These are phyloP conservation scores for Solanum etuberosum DNA, from an alignment of 257 asterid genomes.

Conservation along the genomic window DNA sequence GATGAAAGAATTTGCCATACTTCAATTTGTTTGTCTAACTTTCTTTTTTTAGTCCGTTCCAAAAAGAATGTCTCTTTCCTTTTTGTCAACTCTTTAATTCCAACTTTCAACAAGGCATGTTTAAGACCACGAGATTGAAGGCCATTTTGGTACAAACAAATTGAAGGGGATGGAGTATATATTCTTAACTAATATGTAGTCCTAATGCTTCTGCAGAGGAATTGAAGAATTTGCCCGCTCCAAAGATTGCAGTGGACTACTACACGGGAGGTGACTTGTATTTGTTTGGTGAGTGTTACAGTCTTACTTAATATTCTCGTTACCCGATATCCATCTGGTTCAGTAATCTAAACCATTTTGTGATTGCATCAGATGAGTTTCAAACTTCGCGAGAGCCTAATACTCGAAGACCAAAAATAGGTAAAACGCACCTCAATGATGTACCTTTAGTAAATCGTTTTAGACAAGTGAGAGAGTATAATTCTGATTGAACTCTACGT, in stretches of 20 bases:
- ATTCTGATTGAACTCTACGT: background rate
- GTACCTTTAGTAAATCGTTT: background rate
- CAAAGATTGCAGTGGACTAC: conserved; percentile 69
- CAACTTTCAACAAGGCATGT: background rate
- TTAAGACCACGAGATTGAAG: background rate
- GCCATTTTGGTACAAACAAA: background rate
- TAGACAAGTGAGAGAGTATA: background rate
- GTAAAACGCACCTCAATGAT: conserved; percentile 14
- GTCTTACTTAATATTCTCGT: background rate
- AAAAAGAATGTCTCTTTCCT: background rate
- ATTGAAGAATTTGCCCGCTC: conserved; percentile 60
- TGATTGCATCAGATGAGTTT: conserved; percentile 59
- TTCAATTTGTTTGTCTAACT: background rate
- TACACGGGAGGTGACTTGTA: conserved; percentile 85
- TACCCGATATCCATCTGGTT: background rate
- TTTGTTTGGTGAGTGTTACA: conserved; percentile 65
- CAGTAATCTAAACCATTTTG: background rate
- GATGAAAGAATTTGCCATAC: background rate
- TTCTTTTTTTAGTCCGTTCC: background rate
- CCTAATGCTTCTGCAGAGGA: conserved; percentile 32
- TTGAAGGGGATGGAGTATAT: background rate
- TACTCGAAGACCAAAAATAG: conserved; percentile 81
- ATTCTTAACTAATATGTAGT: background rate
- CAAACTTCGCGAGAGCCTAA: conserved; percentile 79
- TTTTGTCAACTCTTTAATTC: background rate